Percentiles rank a stretch among this genome's conserved stretches.
Evolutionary conservation across 257 asterid species (phyloP).

Genomic region (Linaria vulgaris): DNA sequence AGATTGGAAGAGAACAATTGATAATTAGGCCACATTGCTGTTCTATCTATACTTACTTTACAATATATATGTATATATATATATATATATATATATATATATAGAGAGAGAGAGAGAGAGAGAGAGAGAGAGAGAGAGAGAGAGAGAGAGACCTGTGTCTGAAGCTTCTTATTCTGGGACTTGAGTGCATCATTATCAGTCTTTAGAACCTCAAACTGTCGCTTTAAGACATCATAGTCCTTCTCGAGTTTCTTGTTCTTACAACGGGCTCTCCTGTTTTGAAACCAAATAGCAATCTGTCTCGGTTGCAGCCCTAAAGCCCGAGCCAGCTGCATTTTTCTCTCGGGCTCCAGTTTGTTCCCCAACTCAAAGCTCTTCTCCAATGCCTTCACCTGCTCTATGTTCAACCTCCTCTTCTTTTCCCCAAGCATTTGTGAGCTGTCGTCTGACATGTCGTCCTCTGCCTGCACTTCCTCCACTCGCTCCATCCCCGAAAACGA

Average conservation of each 20-base stretch:
- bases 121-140: too few relatives aligned
- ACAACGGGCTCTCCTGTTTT: slow-evolving; percentile 85
- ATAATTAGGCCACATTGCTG: neutral
- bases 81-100: neutral
- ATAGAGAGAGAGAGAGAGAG: too few relatives aligned
- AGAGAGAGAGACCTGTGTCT: slow-evolving; percentile 48
- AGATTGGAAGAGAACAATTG: too few relatives aligned
- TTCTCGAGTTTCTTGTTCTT: slow-evolving; percentile 83
- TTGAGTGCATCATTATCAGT: slow-evolving; percentile 71
- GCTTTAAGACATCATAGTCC: slow-evolving; percentile 67
- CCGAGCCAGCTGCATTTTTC: slow-evolving; percentile 76
- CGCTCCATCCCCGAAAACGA: slow-evolving; percentile 69
- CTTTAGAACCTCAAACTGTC: slow-evolving; percentile 63
- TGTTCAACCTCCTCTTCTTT: slow-evolving; percentile 73
- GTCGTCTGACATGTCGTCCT: slow-evolving; percentile 69
- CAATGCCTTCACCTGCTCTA: slow-evolving; percentile 83
- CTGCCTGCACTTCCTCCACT: slow-evolving; percentile 49
- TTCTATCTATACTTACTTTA: neutral
- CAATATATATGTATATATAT: too few relatives aligned
- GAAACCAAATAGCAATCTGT: slow-evolving; percentile 90
- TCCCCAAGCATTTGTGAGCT: slow-evolving; percentile 71
- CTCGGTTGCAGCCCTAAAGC: slow-evolving; percentile 78
- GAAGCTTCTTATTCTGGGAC: slow-evolving; percentile 67
- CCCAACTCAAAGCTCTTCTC: slow-evolving; percentile 84
- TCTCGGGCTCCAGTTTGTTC: slow-evolving; percentile 77